phyloP scores from a whole-genome alignment of 306 rosid genomes.

The Medicago lupulina region DNA sequence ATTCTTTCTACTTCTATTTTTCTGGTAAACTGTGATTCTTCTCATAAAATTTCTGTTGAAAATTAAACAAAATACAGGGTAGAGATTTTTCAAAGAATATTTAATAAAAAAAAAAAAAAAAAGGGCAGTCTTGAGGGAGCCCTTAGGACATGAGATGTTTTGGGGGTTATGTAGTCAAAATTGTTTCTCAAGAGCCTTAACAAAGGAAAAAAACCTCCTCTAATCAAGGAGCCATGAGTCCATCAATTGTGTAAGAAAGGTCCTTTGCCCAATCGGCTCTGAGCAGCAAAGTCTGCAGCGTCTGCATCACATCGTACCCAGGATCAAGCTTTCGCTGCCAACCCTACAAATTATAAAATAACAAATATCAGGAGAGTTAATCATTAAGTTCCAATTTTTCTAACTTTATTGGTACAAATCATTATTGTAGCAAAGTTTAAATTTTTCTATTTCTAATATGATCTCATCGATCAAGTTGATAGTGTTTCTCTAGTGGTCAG shows the following conservation, averaged over 20 bases:
- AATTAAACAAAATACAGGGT: slow-evolving; percentile 43
- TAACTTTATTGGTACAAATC: no score
- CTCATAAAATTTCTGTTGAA: slow-evolving; percentile 38
- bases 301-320: slow-evolving; percentile 83
- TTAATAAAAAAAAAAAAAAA: background rate
- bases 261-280: slow-evolving; percentile 97
- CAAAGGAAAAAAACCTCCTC: slow-evolving; percentile 42
- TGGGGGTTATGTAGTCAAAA: slow-evolving; percentile 60
- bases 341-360: slow-evolving; percentile 60
- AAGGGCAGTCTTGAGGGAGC: slow-evolving; percentile 7
- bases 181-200: slow-evolving; percentile 52
- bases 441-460: no score
- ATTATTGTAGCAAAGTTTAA: no score
- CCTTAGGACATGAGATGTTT: slow-evolving; percentile 47
- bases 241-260: slow-evolving; percentile 94
- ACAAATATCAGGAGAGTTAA: slow-evolving; percentile 35
- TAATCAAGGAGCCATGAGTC: slow-evolving; percentile 88
- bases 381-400: no score
- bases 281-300: slow-evolving; percentile 88
- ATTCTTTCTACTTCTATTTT: slow-evolving; percentile 43
- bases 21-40: slow-evolving; percentile 45
- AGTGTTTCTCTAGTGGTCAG: background rate
- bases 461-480: no score
- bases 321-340: slow-evolving; percentile 99
- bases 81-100: slow-evolving; percentile 27